Percentiles rank a stretch among this genome's conserved stretches.
Evolutionary conservation across 352 stramenopile genomes (phyloP).

Genomic region (Phytophthora syringae): DNA sequence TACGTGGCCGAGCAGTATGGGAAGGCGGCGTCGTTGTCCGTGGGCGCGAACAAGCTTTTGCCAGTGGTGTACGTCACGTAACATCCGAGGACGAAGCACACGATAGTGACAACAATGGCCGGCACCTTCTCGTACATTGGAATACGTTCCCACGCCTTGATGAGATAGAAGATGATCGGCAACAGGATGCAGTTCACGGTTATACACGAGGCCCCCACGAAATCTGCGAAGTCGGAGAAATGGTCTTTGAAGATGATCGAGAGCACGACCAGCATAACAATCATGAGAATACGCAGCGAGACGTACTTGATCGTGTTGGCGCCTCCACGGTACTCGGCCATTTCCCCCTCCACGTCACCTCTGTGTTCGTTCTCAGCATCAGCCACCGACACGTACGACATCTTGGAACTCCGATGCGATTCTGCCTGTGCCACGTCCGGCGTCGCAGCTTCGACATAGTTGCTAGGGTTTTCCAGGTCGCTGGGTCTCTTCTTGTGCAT

Average conservation of each 20-base stretch:
- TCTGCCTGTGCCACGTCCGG: constrained; percentile 20
- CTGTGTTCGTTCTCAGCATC: constrained; percentile 30
- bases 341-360: constrained; percentile 22
- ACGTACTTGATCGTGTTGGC: constrained; percentile 31
- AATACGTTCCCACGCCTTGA: constrained; percentile 24
- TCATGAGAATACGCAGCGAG: constrained; percentile 23
- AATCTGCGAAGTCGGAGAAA: constrained; percentile 29
- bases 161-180: constrained; percentile 30
- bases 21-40: constrained; percentile 26
- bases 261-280: constrained; percentile 22
- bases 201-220: constrained; percentile 26
- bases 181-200: constrained; percentile 33
- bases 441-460: constrained; percentile 21
- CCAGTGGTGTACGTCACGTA: constrained; percentile 33
- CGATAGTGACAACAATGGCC: constrained; percentile 25
- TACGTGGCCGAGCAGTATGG: constrained; percentile 21
- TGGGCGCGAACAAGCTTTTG: constrained; percentile 26
- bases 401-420: constrained; percentile 22
- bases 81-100: constrained; percentile 30
- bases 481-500: constrained; percentile 24
- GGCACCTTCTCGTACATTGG: constrained; percentile 31
- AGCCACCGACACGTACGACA: constrained; percentile 29
- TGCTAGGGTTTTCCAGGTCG: constrained; percentile 20
- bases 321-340: constrained; percentile 28
- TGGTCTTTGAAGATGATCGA: constrained; percentile 33